Evolutionary conservation across 352 stramenopile species (phyloP), one percentile per base, ranked within the genome.

Genomic region (Thalassiosira mediterranea): DNA sequence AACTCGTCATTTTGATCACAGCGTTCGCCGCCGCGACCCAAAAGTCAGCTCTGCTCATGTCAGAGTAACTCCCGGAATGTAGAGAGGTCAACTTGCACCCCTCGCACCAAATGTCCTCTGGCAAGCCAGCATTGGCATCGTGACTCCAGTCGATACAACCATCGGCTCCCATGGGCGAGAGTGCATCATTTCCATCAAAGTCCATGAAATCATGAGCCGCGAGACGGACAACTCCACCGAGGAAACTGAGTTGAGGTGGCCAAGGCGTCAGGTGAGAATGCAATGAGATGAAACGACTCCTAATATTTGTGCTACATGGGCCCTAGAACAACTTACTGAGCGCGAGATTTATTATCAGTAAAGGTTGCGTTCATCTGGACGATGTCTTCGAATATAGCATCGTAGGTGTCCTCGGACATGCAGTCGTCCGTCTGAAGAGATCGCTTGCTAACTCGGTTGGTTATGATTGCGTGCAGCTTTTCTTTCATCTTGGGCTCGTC

Each of bases 161-260:
- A 28, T 68, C 59, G 3, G 59, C 2, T 0, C 59, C 59, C 59
- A 68, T 68, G 4, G 32, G 57, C 2, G 21, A 29, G 19, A 13
- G 3, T 29, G 4, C 17, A 32, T 32, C 0, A 32, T 7, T 51
- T 5, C 2, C 15, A 13, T 76, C 40, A 26, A 37, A 76, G 23
- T 76, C 67, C 67, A 76, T 76, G 34, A 76, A 76, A 32, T 76
- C 67, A 38, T 76, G 60, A 8, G 31, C 60, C 5, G 29, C 34
- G 17, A 76, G 13, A 8, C 71, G 21, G 10, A 79, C 65, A 8
- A 79, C 73, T 11, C 70, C 70, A 17, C 71, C 71, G 17, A 72
- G 29, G n/a, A n/a, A n/a, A 57, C 10, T 4, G 2, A 53, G n/a
- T 53, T 10, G 17, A 53, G n/a, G n/a, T 26, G n/a, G n/a, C n/a